Conservation (phyloP, 495 filamentous ascomycete genomes). For the Haplographium delicatum region DNA sequence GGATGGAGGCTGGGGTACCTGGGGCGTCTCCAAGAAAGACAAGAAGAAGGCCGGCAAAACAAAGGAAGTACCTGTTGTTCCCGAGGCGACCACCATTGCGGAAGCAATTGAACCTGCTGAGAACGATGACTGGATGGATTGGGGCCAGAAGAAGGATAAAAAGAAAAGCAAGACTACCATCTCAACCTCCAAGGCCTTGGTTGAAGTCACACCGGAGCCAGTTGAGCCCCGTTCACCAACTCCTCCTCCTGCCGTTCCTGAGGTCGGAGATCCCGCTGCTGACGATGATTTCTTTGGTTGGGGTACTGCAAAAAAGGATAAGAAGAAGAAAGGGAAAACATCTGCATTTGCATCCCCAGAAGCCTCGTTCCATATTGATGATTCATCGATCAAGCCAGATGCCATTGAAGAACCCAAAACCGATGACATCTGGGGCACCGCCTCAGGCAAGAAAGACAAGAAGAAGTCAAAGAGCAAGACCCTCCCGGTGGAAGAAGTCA, state of each 20-base stretch:
- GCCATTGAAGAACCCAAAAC: constrained; percentile 39
- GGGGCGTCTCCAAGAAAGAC: constrained; percentile 15
- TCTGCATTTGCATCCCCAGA: constrained; percentile 3
- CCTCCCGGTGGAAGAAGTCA: constrained; percentile 35
- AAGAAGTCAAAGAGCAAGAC: constrained; percentile 38
- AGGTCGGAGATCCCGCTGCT: constrained; percentile 25
- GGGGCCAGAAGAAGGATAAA: constrained; percentile 22
- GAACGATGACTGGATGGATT: constrained; percentile 26
- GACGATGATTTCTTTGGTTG: constrained; percentile 31
- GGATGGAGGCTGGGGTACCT: background rate
- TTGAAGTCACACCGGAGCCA: constrained; percentile 27
- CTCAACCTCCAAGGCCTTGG: constrained; percentile 19
- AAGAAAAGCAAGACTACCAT: constrained; percentile 16
- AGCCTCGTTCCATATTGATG: constrained; percentile 23
- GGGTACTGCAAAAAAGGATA: constrained; percentile 32
- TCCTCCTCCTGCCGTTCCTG: constrained; percentile 31
- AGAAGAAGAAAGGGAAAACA: constrained; percentile 34
- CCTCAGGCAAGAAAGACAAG: constrained; percentile 34
- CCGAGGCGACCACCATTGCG: constrained; percentile 5
- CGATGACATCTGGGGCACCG: constrained; percentile 36
- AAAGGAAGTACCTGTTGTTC: constrained; percentile 7
- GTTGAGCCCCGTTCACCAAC: constrained; percentile 25
- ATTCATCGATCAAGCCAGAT: constrained; percentile 35
- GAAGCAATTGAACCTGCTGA: constrained; percentile 16
- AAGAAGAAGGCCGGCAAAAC: constrained; percentile 19